These are phyloP conservation scores for Ceratopteris richardii DNA, from an alignment of 75 land plant genomes.

Conservation along the genomic window DNA sequence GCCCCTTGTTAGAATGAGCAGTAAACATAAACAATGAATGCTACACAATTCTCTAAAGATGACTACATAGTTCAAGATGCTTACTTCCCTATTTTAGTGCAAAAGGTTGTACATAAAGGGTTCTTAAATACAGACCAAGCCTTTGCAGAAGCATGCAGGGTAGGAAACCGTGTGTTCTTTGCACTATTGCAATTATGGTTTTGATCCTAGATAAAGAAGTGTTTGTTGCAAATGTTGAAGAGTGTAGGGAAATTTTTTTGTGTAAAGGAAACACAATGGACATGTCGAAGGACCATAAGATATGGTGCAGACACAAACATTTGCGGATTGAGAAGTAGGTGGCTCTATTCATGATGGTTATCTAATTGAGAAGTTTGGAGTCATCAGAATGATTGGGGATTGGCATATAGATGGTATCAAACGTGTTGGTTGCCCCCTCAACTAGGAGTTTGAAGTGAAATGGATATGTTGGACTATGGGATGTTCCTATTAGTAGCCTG, in stretches of 20 bases:
- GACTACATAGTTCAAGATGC: no score
- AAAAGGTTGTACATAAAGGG: no score
- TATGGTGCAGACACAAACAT: slow-evolving; percentile 24
- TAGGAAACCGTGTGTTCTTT: no score
- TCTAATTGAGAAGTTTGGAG: slow-evolving; percentile 78
- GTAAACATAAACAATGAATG: no score
- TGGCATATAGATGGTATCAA: slow-evolving; percentile 95
- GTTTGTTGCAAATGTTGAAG: slow-evolving; percentile 62
- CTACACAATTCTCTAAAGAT: no score
- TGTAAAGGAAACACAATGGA: slow-evolving; percentile 44
- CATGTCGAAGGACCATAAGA: slow-evolving; percentile 51
- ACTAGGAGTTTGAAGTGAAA: slow-evolving; percentile 72
- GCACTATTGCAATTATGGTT: no score
- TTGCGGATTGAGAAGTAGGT: slow-evolving; percentile 44
- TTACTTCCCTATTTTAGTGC: no score
- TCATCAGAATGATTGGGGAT: slow-evolving; percentile 81
- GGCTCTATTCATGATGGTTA: slow-evolving; percentile 67
- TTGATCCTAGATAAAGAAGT: no score
- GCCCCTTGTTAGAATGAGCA: no score
- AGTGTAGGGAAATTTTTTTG: slow-evolving; percentile 52
- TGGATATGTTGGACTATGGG: slow-evolving; percentile 93
- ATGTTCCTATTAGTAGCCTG: slow-evolving; percentile 68
- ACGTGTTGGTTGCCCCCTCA: slow-evolving; percentile 52
- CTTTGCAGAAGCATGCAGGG: no score
- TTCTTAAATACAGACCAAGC: no score